phyloP scores from a whole-genome alignment of 768 basidiomycete species.

The Collybiopsis confluens region DNA sequence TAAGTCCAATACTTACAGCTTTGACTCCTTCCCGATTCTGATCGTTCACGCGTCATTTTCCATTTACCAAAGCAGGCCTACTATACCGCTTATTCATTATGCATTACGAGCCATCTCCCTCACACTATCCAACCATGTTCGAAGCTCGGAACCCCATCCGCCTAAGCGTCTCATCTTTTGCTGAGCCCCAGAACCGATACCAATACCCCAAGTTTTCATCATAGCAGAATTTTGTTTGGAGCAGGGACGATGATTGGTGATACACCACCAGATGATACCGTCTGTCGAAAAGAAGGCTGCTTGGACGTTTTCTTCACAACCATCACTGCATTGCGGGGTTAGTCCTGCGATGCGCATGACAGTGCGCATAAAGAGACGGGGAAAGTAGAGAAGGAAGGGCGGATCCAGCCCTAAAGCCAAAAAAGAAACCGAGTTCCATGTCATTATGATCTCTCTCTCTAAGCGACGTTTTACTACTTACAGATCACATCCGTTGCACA shows the following conservation, averaged over 20 bases:
- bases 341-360: constrained; percentile 39
- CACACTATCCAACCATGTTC: constrained; percentile 35
- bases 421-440: background rate
- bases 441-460: background rate
- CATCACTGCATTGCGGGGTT: constrained; percentile 38
- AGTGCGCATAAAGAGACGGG: constrained; percentile 52
- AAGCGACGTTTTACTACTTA: constrained; percentile 20
- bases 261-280: constrained; percentile 50
- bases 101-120: constrained; percentile 20
- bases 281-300: constrained; percentile 42
- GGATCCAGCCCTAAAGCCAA: constrained; percentile 58
- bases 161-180: constrained; percentile 46
- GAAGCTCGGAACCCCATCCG: constrained; percentile 44
- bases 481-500: constrained; percentile 51
- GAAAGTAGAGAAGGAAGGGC: constrained; percentile 56
- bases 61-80: too few species aligned
- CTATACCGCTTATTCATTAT: too few species aligned
- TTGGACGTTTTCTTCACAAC: constrained; percentile 38
- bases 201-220: constrained; percentile 30
- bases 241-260: constrained; percentile 33
- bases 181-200: constrained; percentile 20
- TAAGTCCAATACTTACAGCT: background rate
- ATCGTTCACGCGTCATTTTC: too few species aligned
- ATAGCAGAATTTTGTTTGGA: constrained; percentile 22
- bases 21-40: background rate